Base-by-base conservation (phyloP, 2,329 filamentous ascomycete genomes). In the Drechslerella dactyloides region DNA sequence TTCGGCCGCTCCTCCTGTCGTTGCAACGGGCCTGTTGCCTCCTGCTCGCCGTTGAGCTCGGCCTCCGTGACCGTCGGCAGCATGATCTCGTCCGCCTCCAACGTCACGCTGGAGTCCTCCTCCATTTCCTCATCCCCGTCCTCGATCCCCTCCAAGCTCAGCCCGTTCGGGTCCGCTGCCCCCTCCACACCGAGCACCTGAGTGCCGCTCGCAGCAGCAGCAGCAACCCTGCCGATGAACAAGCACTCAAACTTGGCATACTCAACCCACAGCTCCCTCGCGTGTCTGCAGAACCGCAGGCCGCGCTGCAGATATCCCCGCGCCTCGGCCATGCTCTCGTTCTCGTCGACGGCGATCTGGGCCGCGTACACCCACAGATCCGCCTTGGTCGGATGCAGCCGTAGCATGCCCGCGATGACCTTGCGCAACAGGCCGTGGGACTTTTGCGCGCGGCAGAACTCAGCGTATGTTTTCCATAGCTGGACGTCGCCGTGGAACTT, bases 231-330 rank as follows among this genome's bases (percentile, higher is more conserved):
- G 57, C 85, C 87, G 63, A 97, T 83, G 83, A 96, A 97, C 74
- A 94, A 89, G 87, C 96, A 91, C 83, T 99, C 94, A 77, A 93
- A 84, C 78, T 90, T 89, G 7, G 90, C 89, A 78, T 97, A 97
- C 80, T 96, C 91, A 35, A 96, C 78, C 92, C 93, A 99, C 57
- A 99, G 80, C 17, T 83, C 82, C 74, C 84, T 86, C 52, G 89
- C 88, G 54, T 83, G 85, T 57, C 88, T 91, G 81, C 93, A 97
- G 80, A 99, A 97, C 46, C 94, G 84, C 77, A 96, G 85, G 0
- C 93, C 94, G 73, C 93, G 85, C 83, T 96, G 85, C 92, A 99
- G 84, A 84, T 94, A 90, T 53, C 87, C 89, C 73, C 94, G 82
- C 1, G 93, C 92, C 50, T 89, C 88, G 23, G 87, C 89, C 86